Conservation (phyloP, 176 grass and related monocot genomes). For the Dendrocalamus sinicus region DNA sequence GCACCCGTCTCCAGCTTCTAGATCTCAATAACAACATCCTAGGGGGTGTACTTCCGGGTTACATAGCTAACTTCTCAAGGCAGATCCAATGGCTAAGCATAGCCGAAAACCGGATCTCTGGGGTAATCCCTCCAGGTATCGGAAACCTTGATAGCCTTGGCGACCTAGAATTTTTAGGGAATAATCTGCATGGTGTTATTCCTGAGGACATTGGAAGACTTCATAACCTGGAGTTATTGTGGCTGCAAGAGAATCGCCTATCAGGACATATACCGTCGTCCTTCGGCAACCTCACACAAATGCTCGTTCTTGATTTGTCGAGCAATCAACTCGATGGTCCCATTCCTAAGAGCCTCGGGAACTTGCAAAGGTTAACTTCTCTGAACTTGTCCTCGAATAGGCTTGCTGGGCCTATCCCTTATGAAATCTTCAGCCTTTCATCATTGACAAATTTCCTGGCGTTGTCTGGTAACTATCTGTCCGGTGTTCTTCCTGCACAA, state of each 20-base stretch:
- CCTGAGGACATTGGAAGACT: conserved; percentile 41
- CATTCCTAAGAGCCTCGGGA: conserved; percentile 49
- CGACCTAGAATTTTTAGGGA: not conserved
- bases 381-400: conserved; percentile 23
- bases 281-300: conserved; percentile 49
- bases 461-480: conserved; percentile 47
- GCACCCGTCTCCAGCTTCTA: conserved; percentile 21
- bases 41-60: conserved; percentile 20
- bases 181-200: conserved; percentile 43
- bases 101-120: not conserved
- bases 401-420: conserved; percentile 39
- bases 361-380: not conserved
- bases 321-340: conserved; percentile 25
- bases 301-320: not conserved
- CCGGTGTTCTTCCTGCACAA: conserved; percentile 28
- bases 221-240: not conserved
- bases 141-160: conserved; percentile 21
- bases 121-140: conserved; percentile 30
- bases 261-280: conserved; percentile 42
- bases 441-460: not conserved
- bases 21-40: not conserved
- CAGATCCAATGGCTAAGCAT: conserved; percentile 5
- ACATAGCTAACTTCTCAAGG: conserved; percentile 35
- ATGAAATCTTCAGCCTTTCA: conserved; percentile 43
- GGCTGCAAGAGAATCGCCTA: not conserved